phyloP scores from a whole-genome alignment of 495 filamentous ascomycete genomes.

The Daldinia caldariorum region DNA sequence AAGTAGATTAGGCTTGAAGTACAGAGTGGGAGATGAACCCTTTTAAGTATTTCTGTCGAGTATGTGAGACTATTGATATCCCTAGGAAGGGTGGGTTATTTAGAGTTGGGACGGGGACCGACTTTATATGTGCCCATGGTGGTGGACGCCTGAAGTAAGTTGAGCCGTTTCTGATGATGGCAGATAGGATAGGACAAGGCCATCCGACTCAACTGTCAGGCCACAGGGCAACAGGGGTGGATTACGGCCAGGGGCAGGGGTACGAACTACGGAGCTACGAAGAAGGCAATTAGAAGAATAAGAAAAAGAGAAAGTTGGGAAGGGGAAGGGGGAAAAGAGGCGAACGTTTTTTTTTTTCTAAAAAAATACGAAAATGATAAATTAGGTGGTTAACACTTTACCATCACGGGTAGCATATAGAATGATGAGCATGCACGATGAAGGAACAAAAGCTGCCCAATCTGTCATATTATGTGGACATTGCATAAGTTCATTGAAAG shows the following conservation, averaged over 20 bases:
- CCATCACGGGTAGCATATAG: conserved; percentile 21
- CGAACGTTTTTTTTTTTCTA: background rate
- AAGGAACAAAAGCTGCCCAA: conserved; percentile 30
- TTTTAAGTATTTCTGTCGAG: conserved; percentile 38
- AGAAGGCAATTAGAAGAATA: conserved; percentile 17
- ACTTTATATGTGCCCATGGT: conserved; percentile 43
- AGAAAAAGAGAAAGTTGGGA: conserved; percentile 18
- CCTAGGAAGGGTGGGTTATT: conserved; percentile 31
- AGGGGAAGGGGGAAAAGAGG: no score
- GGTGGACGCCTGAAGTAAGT: conserved; percentile 28
- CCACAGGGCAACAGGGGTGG: conserved; percentile 25
- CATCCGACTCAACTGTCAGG: conserved; percentile 36
- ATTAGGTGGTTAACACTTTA: conserved; percentile 32
- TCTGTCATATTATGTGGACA: conserved; percentile 34
- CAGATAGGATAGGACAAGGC: conserved; percentile 35
- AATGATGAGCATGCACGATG: background rate
- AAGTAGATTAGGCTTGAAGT: conserved; percentile 24
- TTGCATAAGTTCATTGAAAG: conserved; percentile 30
- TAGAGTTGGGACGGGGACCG: conserved; percentile 40
- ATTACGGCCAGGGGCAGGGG: conserved; percentile 37
- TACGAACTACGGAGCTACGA: conserved; percentile 22
- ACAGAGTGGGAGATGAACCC: conserved; percentile 30
- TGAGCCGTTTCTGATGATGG: conserved; percentile 38
- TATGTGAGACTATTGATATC: conserved; percentile 33
- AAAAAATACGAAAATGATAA: conserved; percentile 31